Conservation (phyloP, 345 rosid genomes). For the Toxicodendron radicans region DNA sequence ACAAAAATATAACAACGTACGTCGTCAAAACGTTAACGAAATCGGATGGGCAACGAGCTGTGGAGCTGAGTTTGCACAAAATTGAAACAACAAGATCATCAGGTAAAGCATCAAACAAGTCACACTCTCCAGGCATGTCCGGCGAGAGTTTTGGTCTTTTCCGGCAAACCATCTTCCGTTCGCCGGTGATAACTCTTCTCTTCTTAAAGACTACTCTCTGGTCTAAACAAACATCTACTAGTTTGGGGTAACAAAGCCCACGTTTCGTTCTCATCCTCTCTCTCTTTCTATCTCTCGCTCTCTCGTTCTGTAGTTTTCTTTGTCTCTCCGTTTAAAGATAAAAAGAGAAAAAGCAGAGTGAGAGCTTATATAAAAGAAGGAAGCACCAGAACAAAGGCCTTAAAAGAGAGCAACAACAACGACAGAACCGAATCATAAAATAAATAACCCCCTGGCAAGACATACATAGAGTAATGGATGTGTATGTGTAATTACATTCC, state of each 20-base stretch:
- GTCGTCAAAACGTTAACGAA: slow-evolving; percentile 64
- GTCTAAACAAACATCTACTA: slow-evolving; percentile 25
- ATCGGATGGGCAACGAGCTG: slow-evolving; percentile 67
- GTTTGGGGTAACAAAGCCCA: slow-evolving; percentile 48
- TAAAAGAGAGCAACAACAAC: slow-evolving; percentile 24
- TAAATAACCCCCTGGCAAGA: slow-evolving; percentile 11
- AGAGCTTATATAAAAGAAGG: slow-evolving; percentile 37
- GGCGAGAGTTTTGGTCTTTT: slow-evolving; percentile 42
- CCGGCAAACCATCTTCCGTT: slow-evolving; percentile 25
- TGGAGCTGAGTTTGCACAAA: slow-evolving; percentile 59
- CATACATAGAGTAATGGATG: not conserved
- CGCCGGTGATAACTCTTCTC: slow-evolving; percentile 27
- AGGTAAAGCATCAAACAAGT: slow-evolving; percentile 65
- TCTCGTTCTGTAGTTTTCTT: slow-evolving; percentile 17
- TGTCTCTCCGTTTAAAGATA: slow-evolving; percentile 27
- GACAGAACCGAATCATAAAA: slow-evolving; percentile 30
- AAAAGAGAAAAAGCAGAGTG: slow-evolving; percentile 23
- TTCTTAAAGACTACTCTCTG: slow-evolving; percentile 11
- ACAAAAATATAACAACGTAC: slow-evolving; percentile 37
- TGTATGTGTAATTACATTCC: slow-evolving; percentile 24
- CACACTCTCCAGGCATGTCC: slow-evolving; percentile 23
- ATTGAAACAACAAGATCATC: slow-evolving; percentile 79
- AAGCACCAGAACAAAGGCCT: slow-evolving; percentile 5
- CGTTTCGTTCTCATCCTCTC: slow-evolving; percentile 55
- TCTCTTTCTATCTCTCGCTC: no score